Percentiles rank a stretch among this genome's conserved stretches.
These are phyloP conservation scores for Pistacia integerrima DNA, from an alignment of 345 rosid species.

Conservation along the genomic window DNA sequence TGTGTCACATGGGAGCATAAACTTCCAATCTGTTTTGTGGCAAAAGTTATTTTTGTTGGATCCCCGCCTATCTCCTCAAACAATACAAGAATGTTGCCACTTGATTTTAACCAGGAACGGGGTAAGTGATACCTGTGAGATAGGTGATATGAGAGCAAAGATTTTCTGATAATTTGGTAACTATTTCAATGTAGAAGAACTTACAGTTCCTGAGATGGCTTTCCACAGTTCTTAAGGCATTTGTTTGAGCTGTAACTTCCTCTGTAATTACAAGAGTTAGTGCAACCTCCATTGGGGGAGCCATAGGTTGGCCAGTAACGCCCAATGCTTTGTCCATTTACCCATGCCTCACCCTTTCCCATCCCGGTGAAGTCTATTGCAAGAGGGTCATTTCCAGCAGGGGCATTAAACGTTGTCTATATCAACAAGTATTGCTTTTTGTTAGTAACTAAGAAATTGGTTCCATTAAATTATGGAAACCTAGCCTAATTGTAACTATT, in stretches of 20 bases:
- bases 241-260: constrained; percentile 67
- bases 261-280: constrained; percentile 69
- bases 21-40: constrained; percentile 49
- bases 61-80: constrained; percentile 91
- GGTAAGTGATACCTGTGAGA: constrained; percentile 81
- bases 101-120: constrained; percentile 80
- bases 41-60: constrained; percentile 68
- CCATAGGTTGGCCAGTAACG: constrained; percentile 83
- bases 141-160: constrained; percentile 15
- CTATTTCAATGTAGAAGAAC: constrained; percentile 21
- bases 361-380: constrained; percentile 86
- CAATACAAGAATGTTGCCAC: constrained; percentile 74
- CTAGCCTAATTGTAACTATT: too few species aligned
- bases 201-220: constrained; percentile 90
- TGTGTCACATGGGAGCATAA: constrained; percentile 68
- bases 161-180: neutral
- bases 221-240: constrained; percentile 84
- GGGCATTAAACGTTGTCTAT: constrained; percentile 73
- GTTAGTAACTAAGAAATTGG: constrained; percentile 18
- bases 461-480: neutral
- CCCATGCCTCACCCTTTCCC: constrained; percentile 98
- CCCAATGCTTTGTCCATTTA: constrained; percentile 94
- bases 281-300: constrained; percentile 58
- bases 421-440: constrained; percentile 10
- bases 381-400: constrained; percentile 66